Conservation (phyloP, 1,139 yeast species). For the Yamadazyma trypodendri region DNA sequence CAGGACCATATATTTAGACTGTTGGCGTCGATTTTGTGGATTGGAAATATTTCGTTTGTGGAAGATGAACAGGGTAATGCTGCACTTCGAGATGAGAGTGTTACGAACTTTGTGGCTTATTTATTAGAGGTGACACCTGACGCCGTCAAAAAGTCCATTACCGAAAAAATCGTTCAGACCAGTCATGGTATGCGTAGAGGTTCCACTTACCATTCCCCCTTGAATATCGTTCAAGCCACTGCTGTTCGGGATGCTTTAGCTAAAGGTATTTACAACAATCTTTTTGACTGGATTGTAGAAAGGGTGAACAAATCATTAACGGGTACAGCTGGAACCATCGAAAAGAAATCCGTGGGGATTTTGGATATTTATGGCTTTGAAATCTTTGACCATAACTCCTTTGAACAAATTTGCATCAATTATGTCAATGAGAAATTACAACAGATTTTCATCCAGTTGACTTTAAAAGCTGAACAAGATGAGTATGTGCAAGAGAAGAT, state of each 20-base stretch:
- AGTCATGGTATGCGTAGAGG: slow-evolving; percentile 87
- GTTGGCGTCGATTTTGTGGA: slow-evolving; percentile 86
- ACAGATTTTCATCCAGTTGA: slow-evolving; percentile 93
- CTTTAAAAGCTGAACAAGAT: slow-evolving; percentile 95
- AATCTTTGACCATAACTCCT: slow-evolving; percentile 93
- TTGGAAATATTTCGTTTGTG: slow-evolving; percentile 83
- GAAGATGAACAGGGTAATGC: slow-evolving; percentile 91
- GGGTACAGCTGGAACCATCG: slow-evolving; percentile 37
- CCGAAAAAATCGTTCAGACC: slow-evolving; percentile 86
- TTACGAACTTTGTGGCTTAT: slow-evolving; percentile 92
- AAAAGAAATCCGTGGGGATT: slow-evolving; percentile 77
- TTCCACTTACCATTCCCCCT: slow-evolving; percentile 90
- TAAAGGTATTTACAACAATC: slow-evolving; percentile 86
- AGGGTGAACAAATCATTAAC: slow-evolving; percentile 75
- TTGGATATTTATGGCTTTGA: slow-evolving; percentile 98
- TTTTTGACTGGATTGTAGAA: slow-evolving; percentile 97
- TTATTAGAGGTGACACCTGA: slow-evolving; percentile 77
- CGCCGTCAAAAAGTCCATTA: slow-evolving; percentile 63
- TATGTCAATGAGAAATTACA: slow-evolving; percentile 96
- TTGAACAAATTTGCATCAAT: slow-evolving; percentile 95
- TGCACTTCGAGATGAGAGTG: slow-evolving; percentile 75
- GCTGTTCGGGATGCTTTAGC: slow-evolving; percentile 96
- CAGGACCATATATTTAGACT: slow-evolving; percentile 89
- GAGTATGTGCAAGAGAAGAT: slow-evolving; percentile 95
- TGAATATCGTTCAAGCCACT: slow-evolving; percentile 87